phyloP scores from a whole-genome alignment of 176 grass and related monocot genomes.

The Puya raimondii region DNA sequence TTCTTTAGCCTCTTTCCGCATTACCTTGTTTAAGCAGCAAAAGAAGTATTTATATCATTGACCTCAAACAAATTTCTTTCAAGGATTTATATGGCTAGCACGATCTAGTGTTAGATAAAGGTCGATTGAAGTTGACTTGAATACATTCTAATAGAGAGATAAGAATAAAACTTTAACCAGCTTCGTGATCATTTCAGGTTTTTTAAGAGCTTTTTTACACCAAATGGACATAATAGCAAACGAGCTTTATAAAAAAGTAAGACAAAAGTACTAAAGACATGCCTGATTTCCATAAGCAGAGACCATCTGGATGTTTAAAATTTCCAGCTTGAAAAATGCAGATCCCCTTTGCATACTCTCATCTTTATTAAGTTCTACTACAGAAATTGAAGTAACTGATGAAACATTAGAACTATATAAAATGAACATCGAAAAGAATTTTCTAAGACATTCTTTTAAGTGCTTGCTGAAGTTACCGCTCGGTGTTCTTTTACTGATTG shows the following conservation, averaged over 20 bases:
- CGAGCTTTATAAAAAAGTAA: not conserved
- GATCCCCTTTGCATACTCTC: slow-evolving; percentile 33
- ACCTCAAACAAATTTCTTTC: no score
- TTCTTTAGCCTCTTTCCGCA: no score
- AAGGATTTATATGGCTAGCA: no score
- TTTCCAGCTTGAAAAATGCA: slow-evolving; percentile 77
- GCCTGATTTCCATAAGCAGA: slow-evolving; percentile 83
- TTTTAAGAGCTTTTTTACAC: not conserved
- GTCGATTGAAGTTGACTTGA: no score
- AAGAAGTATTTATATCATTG: no score
- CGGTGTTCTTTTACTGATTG: slow-evolving; percentile 44
- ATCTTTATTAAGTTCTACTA: slow-evolving; percentile 33
- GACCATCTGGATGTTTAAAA: slow-evolving; percentile 72
- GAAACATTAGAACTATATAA: slow-evolving; percentile 2
- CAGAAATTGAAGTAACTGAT: slow-evolving; percentile 17
- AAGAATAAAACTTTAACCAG: no score
- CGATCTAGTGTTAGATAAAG: no score
- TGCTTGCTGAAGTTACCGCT: slow-evolving; percentile 22
- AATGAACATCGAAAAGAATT: not conserved
- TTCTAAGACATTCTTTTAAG: not conserved
- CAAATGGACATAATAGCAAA: not conserved
- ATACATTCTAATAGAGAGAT: no score
- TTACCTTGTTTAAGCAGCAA: no score
- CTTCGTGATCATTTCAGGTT: no score
- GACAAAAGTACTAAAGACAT: slow-evolving; percentile 12